Base-by-base conservation (phyloP, 108 stramenopile genomes). In the Asterionellopsis glacialis region DNA sequence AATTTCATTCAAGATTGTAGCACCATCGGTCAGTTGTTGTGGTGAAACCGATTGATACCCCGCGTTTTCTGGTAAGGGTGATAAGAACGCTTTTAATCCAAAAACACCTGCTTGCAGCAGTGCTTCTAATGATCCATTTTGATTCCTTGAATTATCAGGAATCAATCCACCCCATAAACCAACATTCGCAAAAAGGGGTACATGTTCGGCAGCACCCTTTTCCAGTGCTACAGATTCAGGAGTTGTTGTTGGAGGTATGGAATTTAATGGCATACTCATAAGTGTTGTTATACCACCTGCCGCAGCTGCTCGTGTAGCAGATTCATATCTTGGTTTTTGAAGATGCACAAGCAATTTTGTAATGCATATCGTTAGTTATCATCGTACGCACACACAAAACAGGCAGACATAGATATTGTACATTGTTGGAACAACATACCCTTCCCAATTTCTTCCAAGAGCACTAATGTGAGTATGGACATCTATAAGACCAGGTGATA, bases 191-290 rank as follows among this genome's bases (percentile, higher is more conserved):
- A 53, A 65, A 11, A 71, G 26, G n/a, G 12, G 39, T 11, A 27
- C 52, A 45, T 59, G 11, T 14, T 23, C 12, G 0, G 62, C 55
- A 11, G 63, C 63, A 0, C 27, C 53, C 23, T 19, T 28, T 51
- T 70, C 69, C 42, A 51, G 16, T 18, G 55, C 50, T 9, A 70
- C 53, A 11, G 59, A 45, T 47, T 68, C 59, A 1, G 60, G 19
- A 16, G 67, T 61, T 0, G 59, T 68, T 7, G 70, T 71, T 22
- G 64, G 25, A 16, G 70, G 70, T 26, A 71, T 26, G 1, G 64
- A 71, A 52, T 65, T 71, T 27, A 71, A 57, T 16, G 70, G 70
- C 70, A 71, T 71, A 7, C 70, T 64, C 47, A 71, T 71, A 0
- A 65, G 26, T 25, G 70, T 65, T 2, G 70, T 71, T 18, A 71